Base-by-base conservation (phyloP, 1,284 basidiomycete genomes). In the Erythrobasidium hasegawianum region DNA sequence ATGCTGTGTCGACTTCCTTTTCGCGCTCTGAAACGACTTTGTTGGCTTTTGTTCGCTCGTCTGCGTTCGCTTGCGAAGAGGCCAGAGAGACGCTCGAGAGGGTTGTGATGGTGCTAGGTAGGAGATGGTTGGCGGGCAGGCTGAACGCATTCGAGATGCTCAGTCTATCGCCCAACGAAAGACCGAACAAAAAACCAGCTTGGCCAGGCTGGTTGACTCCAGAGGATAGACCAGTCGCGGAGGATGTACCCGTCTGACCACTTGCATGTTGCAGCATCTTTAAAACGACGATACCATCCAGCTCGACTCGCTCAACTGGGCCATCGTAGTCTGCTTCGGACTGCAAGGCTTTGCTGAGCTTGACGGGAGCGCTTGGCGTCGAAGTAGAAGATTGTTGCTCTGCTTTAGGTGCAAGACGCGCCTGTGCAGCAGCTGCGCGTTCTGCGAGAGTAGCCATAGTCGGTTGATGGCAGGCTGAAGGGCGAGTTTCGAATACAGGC, bases 71-170 rank as follows among this genome's bases (percentile, higher is more conserved):
- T 14, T 45, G 33, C 16, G 40, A 47, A 24, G 38, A 20, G n/a
- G 39, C 33, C 47, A n/a, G 18, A 11, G 62, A 65, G 47, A 65
- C 38, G 62, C 57, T 43, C 22, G 68, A 40, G 14, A 55, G 24
- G 33, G 54, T 54, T n/a, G 60, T 53, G 3, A 45, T 55, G n/a
- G 24, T 55, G 40, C 62, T 20, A 16, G 50, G 38, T 8, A 55
- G 56, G 40, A 61, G 24, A 65, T 62, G 68, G 64, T 70, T 65
- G 67, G 74, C 69, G 29, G 90, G 93, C 74, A 97, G 81, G 27
- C 91, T 85, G 78, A 97, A 97, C 57, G 86, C 87, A 81, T 97
- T 96, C 71, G 90, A 90, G 54, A 97, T 85, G 80, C 96, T 91
- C 70, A 97, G 83, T 47, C 85, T 84, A 11, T 91, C 91, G 77